Evolutionary conservation across 208 protist species (phyloP).

Genomic region (Wallacemonas sp.): DNA sequence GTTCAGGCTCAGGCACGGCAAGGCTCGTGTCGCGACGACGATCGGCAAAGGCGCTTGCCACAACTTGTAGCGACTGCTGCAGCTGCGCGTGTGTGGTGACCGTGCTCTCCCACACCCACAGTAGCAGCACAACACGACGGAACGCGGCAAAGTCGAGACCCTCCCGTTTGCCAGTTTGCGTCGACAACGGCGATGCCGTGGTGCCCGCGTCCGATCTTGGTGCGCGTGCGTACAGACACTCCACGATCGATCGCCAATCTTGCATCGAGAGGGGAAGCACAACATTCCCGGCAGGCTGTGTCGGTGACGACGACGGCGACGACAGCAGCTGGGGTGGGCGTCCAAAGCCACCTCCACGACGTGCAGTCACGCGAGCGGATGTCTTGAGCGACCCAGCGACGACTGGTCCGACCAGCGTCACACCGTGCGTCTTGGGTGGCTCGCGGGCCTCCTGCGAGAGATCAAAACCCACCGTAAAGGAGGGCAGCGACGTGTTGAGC

Average conservation of each 20-base stretch:
- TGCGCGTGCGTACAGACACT: constrained; percentile 62
- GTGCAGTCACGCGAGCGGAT: no score
- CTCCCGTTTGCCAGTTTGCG: background rate
- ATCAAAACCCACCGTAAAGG: constrained; percentile 1
- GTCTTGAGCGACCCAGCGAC: background rate
- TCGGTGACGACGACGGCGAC: background rate
- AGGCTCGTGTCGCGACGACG: background rate
- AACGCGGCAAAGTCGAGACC: constrained; percentile 61
- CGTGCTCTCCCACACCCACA: constrained; percentile 41
- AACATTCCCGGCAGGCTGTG: background rate
- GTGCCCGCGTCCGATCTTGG: no score
- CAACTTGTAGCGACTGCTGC: background rate
- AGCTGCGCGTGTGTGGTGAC: background rate
- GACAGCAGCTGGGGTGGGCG: background rate
- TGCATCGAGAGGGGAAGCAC: constrained; percentile 26
- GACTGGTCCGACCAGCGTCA: background rate
- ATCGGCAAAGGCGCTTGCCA: constrained; percentile 6
- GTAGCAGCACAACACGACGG: constrained; percentile 56
- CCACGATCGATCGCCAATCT: constrained; percentile 51
- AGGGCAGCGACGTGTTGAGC: background rate
- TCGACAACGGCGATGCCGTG: background rate
- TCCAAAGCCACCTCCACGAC: no score
- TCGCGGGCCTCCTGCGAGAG: background rate
- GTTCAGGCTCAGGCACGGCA: background rate
- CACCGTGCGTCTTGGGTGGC: background rate